Base-by-base conservation (phyloP, 345 rosid species). In the Eucalyptus melliodora region DNA sequence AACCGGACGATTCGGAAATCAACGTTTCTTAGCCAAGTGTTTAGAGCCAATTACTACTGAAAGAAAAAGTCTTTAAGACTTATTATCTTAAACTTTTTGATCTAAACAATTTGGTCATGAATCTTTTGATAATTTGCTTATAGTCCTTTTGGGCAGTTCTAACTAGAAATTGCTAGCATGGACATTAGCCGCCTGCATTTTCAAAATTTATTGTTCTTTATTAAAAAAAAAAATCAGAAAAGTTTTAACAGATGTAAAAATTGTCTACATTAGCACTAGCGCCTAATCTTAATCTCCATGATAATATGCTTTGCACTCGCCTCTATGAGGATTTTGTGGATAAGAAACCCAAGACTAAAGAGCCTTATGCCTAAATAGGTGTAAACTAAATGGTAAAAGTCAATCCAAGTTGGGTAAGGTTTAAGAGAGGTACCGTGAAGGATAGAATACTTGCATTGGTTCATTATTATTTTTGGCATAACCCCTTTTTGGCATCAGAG, bases 191-290 rank as follows among this genome's bases (percentile, higher is more conserved):
- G 4, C 24, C 4, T 53, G 26, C 59, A 0, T 53, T 53, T 53
- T 53, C 26, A 53, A 53, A 53, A 53, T 16, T 16, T 30, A 11
- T 62, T 13, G 2, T 30, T 62, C 3, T 27, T 56, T 56, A 9
- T 53, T 2, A 56, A 24, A 10, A 9, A 23, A 9, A 56, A 24
- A 56, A 56, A 0, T 56, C 3, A 5, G 14, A 62, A 30, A 62
- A 27, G 2, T 3, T 30, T 27, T 10, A 23, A 56, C 6, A 56
- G 1, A 23, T 24, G 2, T 5, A 56, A 56, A 56, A 56, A 11
- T 56, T 26, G 9, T 56, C 30, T 56, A 56, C 0, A 3, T 24
- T 56, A 24, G 1, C 13, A 10, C 6, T 1, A 0, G 0, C 13
- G 1, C 62, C 11, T 56, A 56, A 26, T 26, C 30, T 9, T 11